These are phyloP conservation scores for Candida koratica DNA, from an alignment of 805 yeast genomes.

Conservation along the genomic window DNA sequence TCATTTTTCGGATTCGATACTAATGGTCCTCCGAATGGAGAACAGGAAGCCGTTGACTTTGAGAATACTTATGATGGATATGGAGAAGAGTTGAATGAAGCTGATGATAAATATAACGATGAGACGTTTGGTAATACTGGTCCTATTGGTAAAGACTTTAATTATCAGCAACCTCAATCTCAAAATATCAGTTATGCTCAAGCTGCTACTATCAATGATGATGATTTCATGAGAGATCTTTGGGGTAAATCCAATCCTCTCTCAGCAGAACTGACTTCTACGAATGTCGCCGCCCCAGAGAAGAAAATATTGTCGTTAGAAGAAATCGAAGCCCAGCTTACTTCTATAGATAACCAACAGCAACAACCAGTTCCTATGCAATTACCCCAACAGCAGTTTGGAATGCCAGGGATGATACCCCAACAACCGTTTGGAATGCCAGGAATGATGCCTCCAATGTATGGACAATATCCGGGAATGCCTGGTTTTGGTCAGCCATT, in stretches of 20 bases:
- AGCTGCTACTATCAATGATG: conserved; percentile 38
- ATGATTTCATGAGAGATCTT: conserved; percentile 43
- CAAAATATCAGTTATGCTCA: conserved; percentile 39
- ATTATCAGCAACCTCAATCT: conserved; percentile 38
- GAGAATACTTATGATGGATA: conserved; percentile 82
- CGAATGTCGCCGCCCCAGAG: conserved; percentile 23
- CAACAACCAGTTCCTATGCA: conserved; percentile 19
- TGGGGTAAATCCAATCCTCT: conserved; percentile 40
- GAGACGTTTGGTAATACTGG: conserved; percentile 68
- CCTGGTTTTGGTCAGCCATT: conserved; percentile 12
- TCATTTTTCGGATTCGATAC: conserved; percentile 68
- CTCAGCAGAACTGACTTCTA: conserved; percentile 5
- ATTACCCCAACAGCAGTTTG: conserved; percentile 29
- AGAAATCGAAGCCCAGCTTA: conserved; percentile 78
- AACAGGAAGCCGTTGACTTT: conserved; percentile 54
- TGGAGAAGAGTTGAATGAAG: conserved; percentile 60
- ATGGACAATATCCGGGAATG: conserved; percentile 15
- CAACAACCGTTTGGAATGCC: conserved; percentile 6
- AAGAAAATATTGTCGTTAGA: conserved; percentile 66
- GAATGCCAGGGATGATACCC: conserved; percentile 39
- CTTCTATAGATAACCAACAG: conserved; percentile 39
- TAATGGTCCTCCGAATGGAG: conserved; percentile 30
- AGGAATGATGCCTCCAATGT: conserved; percentile 16
- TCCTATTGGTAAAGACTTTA: conserved; percentile 57
- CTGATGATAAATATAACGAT: conserved; percentile 75